These are phyloP conservation scores for Stemphylium lycopersici DNA, from an alignment of 2,329 filamentous ascomycete genomes.

Conservation along the genomic window DNA sequence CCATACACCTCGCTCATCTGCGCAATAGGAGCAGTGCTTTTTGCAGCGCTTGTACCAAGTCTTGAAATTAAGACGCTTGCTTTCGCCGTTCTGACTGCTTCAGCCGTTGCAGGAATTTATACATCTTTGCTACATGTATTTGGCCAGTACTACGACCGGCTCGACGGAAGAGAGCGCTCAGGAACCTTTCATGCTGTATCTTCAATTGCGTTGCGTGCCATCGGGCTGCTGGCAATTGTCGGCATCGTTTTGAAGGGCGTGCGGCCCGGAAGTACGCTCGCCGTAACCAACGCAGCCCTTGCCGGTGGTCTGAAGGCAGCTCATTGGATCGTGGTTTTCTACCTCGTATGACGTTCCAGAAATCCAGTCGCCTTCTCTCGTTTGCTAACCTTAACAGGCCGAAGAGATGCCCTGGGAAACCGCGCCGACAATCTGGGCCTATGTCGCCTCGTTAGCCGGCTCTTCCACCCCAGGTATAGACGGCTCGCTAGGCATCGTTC, in stretches of 20 bases:
- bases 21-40: background rate
- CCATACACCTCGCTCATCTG: background rate
- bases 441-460: background rate
- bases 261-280: background rate
- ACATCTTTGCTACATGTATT: background rate
- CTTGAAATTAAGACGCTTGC: background rate
- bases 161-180: background rate
- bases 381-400: background rate
- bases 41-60: background rate
- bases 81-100: background rate
- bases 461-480: background rate
- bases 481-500: background rate
- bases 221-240: background rate
- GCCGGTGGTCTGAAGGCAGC: background rate
- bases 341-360: background rate
- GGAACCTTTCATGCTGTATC: background rate
- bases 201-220: background rate
- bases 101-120: background rate
- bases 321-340: slow-evolving; percentile 6
- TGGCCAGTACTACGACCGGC: background rate
- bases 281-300: background rate
- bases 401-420: slow-evolving; percentile 3
- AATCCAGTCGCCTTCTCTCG: background rate
- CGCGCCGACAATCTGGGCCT: slow-evolving; percentile 2
- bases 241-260: background rate